phyloP scores from a whole-genome alignment of 441 rosid genomes.

The Pelargonium citronellum region DNA sequence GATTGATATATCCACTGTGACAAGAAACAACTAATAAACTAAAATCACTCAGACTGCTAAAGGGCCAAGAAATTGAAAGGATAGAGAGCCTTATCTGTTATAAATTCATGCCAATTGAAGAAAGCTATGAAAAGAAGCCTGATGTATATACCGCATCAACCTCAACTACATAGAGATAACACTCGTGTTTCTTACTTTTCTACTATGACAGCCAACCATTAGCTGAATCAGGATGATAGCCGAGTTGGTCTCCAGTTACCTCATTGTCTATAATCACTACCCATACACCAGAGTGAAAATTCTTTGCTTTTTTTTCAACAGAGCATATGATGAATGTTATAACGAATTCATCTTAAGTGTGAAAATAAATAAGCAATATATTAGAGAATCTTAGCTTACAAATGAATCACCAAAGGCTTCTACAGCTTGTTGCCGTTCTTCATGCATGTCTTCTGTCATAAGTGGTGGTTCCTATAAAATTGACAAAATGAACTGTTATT shows the following conservation, averaged over 20 bases:
- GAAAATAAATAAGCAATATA: not conserved
- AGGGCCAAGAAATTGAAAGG: not conserved
- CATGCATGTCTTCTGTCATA: conserved; percentile 99
- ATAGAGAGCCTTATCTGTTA: not conserved
- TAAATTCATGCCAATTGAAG: not conserved
- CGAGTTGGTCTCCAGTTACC: not conserved
- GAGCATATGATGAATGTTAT: conserved; percentile 4
- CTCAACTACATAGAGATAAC: not conserved
- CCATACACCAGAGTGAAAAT: conserved; percentile 3
- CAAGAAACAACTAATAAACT: not conserved
- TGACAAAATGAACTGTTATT: conserved; percentile 9
- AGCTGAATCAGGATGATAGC: conserved; percentile 3
- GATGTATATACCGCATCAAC: not conserved
- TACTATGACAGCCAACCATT: not conserved
- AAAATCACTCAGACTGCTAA: not conserved
- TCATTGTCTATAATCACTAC: conserved; percentile 16
- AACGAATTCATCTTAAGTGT: not conserved
- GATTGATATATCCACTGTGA: not conserved
- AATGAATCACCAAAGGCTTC: conserved; percentile 79
- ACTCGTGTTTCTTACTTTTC: not conserved
- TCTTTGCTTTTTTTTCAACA: conserved; percentile 4
- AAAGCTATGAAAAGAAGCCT: not conserved
- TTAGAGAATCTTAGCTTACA: conserved; percentile 45
- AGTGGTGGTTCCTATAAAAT: conserved; percentile 69
- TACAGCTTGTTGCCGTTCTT: conserved; percentile 89